A percentile compares a stretch with the other conserved stretches of the same genome.
phyloP scores from a whole-genome alignment of 2,329 filamentous ascomycete species.

The Aspergillus tanneri region DNA sequence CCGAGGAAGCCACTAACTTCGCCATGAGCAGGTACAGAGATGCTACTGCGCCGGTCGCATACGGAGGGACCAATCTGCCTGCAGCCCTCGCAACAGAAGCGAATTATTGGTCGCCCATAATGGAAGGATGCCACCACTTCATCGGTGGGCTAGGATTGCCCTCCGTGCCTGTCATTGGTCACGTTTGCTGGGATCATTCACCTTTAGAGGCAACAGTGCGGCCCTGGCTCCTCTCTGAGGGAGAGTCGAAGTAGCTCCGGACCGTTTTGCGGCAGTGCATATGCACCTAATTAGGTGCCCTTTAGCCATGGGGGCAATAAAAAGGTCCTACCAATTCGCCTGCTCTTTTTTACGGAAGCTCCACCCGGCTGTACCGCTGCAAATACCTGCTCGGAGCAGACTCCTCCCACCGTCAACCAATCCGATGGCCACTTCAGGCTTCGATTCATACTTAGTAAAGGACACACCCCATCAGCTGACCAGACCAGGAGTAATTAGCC shows the following conservation, averaged over 20 bases:
- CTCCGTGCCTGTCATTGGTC: neutral
- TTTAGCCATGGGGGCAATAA: slow-evolving; percentile 4
- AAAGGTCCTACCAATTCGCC: slow-evolving; percentile 3
- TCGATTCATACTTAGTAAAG: slow-evolving; percentile 3
- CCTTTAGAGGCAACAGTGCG: neutral
- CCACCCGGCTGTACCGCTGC: slow-evolving; percentile 10
- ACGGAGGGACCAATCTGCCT: slow-evolving; percentile 3
- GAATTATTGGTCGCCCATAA: neutral
- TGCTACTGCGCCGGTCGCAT: slow-evolving; percentile 4
- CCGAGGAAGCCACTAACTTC: slow-evolving; percentile 4
- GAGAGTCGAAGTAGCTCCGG: slow-evolving; percentile 3
- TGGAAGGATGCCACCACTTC: slow-evolving; percentile 6
- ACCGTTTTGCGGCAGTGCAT: slow-evolving; percentile 12
- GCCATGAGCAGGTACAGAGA: neutral
- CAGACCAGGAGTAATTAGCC: neutral
- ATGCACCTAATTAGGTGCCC: slow-evolving; percentile 7
- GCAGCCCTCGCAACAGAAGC: neutral
- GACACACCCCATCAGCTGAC: neutral
- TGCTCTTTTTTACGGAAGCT: slow-evolving; percentile 1
- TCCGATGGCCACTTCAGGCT: slow-evolving; percentile 3
- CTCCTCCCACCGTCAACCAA: slow-evolving; percentile 9
- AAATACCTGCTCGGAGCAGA: too few relatives aligned
- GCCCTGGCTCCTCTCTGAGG: neutral
- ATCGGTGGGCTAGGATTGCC: neutral
- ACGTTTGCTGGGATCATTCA: neutral